Evolutionary conservation across 345 rosid genomes (phyloP), one percentile per base, ranked within the genome.

Genomic region (Citrus australasica): DNA sequence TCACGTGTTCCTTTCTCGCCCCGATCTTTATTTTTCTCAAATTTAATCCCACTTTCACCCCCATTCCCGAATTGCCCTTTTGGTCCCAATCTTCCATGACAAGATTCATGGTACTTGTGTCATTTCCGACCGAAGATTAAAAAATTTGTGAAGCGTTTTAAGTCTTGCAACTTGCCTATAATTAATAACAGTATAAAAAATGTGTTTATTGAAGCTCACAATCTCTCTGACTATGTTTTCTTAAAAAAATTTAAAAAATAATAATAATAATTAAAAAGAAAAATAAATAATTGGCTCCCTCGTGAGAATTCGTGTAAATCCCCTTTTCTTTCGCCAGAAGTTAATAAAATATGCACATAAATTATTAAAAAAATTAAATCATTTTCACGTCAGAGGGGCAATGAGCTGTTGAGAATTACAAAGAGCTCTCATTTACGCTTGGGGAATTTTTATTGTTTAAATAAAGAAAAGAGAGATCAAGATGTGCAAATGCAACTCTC

Each of bases 251-350:
- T 5, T 0, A 6, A 33, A 35, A 35, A 22, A 32, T 32, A 32
- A 32, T 32, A 32, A 32, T 32, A 9, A 58, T 5, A 8, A n/a
- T 2, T 6, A 60, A 60, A 32, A 32, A 32, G 1, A 38, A 33
- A 16, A 68, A 0, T 42, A 37, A 25, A 61, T 2, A n/a, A 58
- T 58, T 40, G 79, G 77, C 35, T 16, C 40, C 76, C 80, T 71
- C 75, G 69, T 64, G 71, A 77, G 76, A 63, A 66, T 51, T 70
- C 78, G 85, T 81, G 83, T 85, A 63, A 67, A 79, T 11, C 58
- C 59, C 84, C 88, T 66, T 84, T 77, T 78, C 89, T 84, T 86
- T 81, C 80, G 83, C 86, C 84, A 55, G 59, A 85, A 83, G 84
- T 58, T 51, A 82, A 79, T 82, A 42, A 76, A 75, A 30, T 59